Base-by-base conservation (phyloP, 148 eudicot species). In the Mesembryanthemum crystallinum region DNA sequence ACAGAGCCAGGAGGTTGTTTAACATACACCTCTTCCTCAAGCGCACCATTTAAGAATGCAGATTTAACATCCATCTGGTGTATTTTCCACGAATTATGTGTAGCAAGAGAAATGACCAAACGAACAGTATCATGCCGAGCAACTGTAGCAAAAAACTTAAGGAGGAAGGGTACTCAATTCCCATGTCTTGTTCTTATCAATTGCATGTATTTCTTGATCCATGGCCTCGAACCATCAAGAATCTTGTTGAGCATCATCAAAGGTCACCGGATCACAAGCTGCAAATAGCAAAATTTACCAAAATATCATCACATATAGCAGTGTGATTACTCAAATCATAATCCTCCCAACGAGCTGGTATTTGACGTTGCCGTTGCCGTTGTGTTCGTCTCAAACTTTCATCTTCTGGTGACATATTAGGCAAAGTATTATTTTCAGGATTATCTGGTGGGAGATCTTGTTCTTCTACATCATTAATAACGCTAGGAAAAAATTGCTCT, bases 41-140 rank as follows among this genome's bases (percentile, higher is more conserved):
- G 43, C 6, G 28, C 43, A 2, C 73, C 67, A 59, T 66, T n/a
- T 15, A 78, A 32, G 15, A 73, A 78, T 0, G 77, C 73, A 4
- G 67, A 42, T 28, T 77, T 78, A 3, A 67, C 79, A 43, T 76
- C 73, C 20, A 76, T 29, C 25, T 68, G 79, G 28, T 37, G 62
- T 0, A 76, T 49, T 2, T 42, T 30, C 59, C 72, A 76, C 0
- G 33, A 32, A 7, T 14, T 14, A 15, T 67, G 72, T 7, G 72
- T 18, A 0, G 72, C 58, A 1, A 54, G 8, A 13, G 70, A 45
- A 17, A 55, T 39, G 32, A 76, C 12, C 11, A 37, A 2, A 0
- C 72, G 54, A 1, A 76, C 14, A 0, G 65, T 67, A 21, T 76
- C 79, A 10, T 23, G 65, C 47, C 66, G 21, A n/a, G 47, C 77